These are phyloP conservation scores for Aspergillus sp. DNA, from an alignment of 2,329 filamentous ascomycete genomes.

Conservation along the genomic window DNA sequence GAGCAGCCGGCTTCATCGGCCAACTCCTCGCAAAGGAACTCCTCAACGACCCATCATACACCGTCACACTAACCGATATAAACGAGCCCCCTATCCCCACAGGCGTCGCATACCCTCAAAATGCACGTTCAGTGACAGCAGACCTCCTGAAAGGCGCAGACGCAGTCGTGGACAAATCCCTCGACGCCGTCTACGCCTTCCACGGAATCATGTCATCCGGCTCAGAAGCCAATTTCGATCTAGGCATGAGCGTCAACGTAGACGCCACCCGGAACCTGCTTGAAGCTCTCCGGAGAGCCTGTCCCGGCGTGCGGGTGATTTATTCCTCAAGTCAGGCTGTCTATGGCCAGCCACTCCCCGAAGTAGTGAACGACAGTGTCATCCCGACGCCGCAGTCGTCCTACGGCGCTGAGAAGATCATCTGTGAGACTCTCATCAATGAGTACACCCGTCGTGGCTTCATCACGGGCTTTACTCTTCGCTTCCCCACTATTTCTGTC, in stretches of 20 bases:
- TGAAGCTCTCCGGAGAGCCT: constrained; percentile 53
- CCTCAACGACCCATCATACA: constrained; percentile 50
- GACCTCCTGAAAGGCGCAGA: constrained; percentile 54
- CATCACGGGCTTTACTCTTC: constrained; percentile 60
- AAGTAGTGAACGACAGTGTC: constrained; percentile 53
- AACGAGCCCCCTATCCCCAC: constrained; percentile 54
- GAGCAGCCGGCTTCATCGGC: constrained; percentile 66
- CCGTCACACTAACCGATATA: constrained; percentile 61
- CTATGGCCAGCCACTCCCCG: constrained; percentile 60
- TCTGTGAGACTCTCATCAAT: constrained; percentile 64
- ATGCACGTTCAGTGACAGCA: constrained; percentile 53
- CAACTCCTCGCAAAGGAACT: constrained; percentile 61
- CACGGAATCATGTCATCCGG: constrained; percentile 70
- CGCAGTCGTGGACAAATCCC: constrained; percentile 42
- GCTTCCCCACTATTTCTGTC: constrained; percentile 64
- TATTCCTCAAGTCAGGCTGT: constrained; percentile 66
- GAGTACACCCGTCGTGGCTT: constrained; percentile 63
- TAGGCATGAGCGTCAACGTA: constrained; percentile 63
- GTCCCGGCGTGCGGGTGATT: constrained; percentile 59
- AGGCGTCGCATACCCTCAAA: constrained; percentile 51
- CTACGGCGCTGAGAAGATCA: constrained; percentile 65
- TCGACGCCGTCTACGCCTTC: constrained; percentile 61
- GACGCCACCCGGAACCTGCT: constrained; percentile 60
- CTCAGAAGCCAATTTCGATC: constrained; percentile 62
- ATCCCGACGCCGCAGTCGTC: constrained; percentile 63